Evolutionary conservation across 176 grass and related monocot genomes (phyloP).

Genomic region (Puccinellia tenuiflora): DNA sequence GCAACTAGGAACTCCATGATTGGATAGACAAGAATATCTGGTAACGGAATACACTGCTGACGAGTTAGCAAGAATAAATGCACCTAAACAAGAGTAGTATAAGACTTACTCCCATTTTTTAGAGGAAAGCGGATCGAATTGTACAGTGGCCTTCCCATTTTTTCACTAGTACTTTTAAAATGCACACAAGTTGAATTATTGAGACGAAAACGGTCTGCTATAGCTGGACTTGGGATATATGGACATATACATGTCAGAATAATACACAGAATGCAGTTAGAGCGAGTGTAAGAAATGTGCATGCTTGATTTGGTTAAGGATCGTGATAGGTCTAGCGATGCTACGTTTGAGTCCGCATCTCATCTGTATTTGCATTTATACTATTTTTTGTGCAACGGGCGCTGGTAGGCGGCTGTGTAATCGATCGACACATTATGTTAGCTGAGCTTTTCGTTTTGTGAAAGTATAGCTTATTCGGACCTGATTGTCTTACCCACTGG

Average conservation of each 20-base stretch:
- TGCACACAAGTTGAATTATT: not conserved
- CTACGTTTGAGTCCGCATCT: too few relatives aligned
- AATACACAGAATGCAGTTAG: too few relatives aligned
- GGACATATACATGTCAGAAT: not conserved
- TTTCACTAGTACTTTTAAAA: not conserved
- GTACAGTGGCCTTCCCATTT: not conserved
- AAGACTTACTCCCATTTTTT: not conserved
- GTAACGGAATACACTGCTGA: not conserved
- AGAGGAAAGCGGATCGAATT: not conserved
- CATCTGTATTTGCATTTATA: too few relatives aligned
- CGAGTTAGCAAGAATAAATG: not conserved
- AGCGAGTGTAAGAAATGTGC: too few relatives aligned
- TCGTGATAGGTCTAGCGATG: too few relatives aligned
- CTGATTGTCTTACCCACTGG: not conserved
- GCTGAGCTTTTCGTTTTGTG: too few relatives aligned
- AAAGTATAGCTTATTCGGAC: not conserved
- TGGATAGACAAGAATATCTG: conserved; percentile 19
- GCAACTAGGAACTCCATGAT: conserved; percentile 13
- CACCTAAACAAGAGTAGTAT: not conserved
- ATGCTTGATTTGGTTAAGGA: too few relatives aligned
- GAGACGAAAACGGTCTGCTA: not conserved
- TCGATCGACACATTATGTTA: too few relatives aligned
- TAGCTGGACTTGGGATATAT: not conserved
- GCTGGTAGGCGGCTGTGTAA: too few relatives aligned
- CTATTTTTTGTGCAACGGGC: too few relatives aligned